Conservation (phyloP, 2,329 filamentous ascomycete species). For the Neonectria hederae region DNA sequence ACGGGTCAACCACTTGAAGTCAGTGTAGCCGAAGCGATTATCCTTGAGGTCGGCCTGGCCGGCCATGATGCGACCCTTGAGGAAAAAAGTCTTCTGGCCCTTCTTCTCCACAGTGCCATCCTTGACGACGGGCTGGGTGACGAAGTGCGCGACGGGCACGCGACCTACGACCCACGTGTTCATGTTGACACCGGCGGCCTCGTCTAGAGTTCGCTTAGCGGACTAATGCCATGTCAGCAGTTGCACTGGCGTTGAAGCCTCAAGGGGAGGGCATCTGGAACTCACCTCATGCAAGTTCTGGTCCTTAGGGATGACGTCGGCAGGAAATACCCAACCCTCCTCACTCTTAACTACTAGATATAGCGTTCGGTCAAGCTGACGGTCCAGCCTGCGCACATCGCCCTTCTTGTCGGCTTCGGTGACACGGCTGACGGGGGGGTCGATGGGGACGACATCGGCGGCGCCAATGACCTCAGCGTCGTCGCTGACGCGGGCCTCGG, state of each 20-base stretch:
- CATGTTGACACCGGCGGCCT: constrained; percentile 91
- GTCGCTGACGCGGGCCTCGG: constrained; percentile 70
- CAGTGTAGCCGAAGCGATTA: constrained; percentile 77
- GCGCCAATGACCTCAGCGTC: constrained; percentile 67
- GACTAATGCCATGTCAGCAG: constrained; percentile 64
- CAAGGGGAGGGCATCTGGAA: constrained; percentile 28
- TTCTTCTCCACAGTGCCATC: constrained; percentile 55
- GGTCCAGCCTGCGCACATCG: constrained; percentile 82
- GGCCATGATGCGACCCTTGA: constrained; percentile 96
- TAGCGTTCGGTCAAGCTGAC: constrained; percentile 81
- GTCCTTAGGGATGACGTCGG: constrained; percentile 71
- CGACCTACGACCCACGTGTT: constrained; percentile 98
- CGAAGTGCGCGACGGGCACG: constrained; percentile 84
- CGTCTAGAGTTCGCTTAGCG: constrained; percentile 79
- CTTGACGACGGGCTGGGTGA: constrained; percentile 61
- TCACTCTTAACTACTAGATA: constrained; percentile 85
- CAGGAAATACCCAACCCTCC: constrained; percentile 86
- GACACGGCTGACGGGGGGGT: constrained; percentile 73
- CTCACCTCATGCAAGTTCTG: constrained; percentile 87
- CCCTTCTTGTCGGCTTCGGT: constrained; percentile 81
- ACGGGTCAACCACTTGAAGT: constrained; percentile 93
- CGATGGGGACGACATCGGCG: constrained; percentile 72
- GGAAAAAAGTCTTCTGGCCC: constrained; percentile 91
- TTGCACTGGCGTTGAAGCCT: background rate
- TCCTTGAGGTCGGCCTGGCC: constrained; percentile 85